phyloP scores from a whole-genome alignment of 139 green algal genomes.

The Chlamydomonas sp. region DNA sequence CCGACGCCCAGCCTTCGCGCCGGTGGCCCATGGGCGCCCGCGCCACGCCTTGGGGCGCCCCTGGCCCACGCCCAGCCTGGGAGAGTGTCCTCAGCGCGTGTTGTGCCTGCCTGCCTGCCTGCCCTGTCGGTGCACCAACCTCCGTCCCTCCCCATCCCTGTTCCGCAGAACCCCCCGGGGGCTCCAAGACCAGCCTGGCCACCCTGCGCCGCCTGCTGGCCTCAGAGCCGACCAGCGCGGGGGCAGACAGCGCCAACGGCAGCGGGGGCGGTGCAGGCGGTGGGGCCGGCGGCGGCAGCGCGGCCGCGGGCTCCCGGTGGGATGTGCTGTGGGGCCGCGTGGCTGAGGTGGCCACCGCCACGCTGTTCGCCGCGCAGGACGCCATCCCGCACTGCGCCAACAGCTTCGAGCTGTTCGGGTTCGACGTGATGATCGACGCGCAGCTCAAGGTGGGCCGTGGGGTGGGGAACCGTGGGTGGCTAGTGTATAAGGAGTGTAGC shows the following conservation, averaged over 20 bases:
- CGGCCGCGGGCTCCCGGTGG: conserved; percentile 6
- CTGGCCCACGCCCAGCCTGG: no score
- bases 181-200: conserved; percentile 59
- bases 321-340: conserved; percentile 61
- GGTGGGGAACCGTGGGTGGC: no score
- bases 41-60: no score
- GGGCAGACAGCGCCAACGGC: no score
- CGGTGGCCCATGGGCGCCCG: no score
- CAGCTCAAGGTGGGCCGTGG: conserved; percentile 3
- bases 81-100: no score
- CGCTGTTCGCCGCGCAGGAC: conserved; percentile 64
- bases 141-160: no score
- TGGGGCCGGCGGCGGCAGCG: no score
- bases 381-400: conserved; percentile 57
- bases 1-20: no score
- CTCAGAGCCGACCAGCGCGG: no score
- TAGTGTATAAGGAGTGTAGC: neutral
- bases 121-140: neutral
- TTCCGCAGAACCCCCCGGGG: conserved; percentile 15
- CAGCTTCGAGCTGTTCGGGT: conserved; percentile 82
- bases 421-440: conserved; percentile 79
- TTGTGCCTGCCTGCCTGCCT: neutral
- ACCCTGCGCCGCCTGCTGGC: conserved; percentile 48
- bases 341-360: conserved; percentile 46
- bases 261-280: no score